phyloP scores from a whole-genome alignment of 1,284 basidiomycete species.

The Amylostereum areolatum region DNA sequence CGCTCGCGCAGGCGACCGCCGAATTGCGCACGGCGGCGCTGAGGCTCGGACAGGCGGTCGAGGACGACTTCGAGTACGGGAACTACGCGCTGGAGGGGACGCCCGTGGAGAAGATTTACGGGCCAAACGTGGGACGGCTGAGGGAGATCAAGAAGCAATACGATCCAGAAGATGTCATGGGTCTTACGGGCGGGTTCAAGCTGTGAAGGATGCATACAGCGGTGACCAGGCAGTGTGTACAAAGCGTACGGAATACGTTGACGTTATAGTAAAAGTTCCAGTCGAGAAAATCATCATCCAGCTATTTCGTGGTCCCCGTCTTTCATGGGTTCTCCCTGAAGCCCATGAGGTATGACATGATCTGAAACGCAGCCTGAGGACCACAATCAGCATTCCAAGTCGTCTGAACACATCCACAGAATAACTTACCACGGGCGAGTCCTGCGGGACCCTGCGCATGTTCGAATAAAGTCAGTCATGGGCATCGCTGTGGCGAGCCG shows the following conservation, averaged over 20 bases:
- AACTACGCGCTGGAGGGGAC: conserved; percentile 22
- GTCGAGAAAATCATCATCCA: too few relatives aligned
- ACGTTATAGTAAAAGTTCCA: too few relatives aligned
- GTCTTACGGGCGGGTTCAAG: conserved; percentile 18
- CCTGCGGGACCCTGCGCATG: neutral
- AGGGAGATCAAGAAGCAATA: conserved; percentile 11
- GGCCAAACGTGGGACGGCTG: conserved; percentile 13
- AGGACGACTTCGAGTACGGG: conserved; percentile 18
- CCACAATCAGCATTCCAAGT: neutral
- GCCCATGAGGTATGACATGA: conserved; percentile 65
- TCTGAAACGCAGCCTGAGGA: conserved; percentile 59
- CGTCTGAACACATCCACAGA: neutral
- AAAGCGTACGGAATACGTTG: too few relatives aligned
- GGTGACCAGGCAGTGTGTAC: too few relatives aligned
- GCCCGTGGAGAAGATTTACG: conserved; percentile 18
- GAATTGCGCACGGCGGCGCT: conserved; percentile 8
- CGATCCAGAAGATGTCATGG: conserved; percentile 19
- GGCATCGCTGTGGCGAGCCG: neutral
- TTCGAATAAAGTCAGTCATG: neutral
- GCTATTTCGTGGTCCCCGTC: too few relatives aligned
- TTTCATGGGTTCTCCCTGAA: conserved; percentile 33
- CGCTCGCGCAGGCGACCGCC: conserved; percentile 5
- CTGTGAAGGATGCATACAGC: too few relatives aligned
- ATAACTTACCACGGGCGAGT: neutral
- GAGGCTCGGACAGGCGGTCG: conserved; percentile 17